Percentiles rank a stretch among this genome's conserved stretches.
These are phyloP conservation scores for Mortierella sp. DNA, from an alignment of 371 early-diverging fungal species.

Conservation along the genomic window DNA sequence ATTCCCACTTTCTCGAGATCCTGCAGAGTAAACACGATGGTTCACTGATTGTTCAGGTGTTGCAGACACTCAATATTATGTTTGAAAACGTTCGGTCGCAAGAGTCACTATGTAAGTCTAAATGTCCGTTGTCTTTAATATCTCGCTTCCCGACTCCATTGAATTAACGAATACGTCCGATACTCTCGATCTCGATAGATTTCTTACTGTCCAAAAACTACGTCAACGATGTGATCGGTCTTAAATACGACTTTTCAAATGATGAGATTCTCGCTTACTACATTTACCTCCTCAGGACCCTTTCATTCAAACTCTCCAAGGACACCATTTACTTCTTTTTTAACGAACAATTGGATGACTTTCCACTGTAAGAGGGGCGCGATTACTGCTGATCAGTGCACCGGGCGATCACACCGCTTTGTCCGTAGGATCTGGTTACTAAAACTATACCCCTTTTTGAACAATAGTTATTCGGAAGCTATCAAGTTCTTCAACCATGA, in stretches of 20 bases:
- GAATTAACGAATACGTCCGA: not conserved
- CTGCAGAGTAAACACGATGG: constrained; percentile 40
- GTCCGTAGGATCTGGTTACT: not conserved
- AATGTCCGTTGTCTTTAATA: not conserved
- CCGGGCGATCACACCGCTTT: not conserved
- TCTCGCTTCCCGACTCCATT: not conserved
- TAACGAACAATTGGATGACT: constrained; percentile 60
- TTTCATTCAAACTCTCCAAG: constrained; percentile 64
- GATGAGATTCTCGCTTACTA: constrained; percentile 71
- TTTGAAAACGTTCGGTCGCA: constrained; percentile 66
- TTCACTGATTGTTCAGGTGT: constrained; percentile 62
- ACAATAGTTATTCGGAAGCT: constrained; percentile 61
- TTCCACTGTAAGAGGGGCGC: constrained; percentile 60
- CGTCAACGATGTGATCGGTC: constrained; percentile 67
- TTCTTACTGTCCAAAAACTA: constrained; percentile 69
- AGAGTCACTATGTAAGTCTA: constrained; percentile 58
- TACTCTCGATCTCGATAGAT: constrained; percentile 35
- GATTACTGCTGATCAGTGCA: not conserved
- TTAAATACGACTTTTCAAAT: constrained; percentile 65
- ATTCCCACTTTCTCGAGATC: constrained; percentile 46
- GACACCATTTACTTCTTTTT: constrained; percentile 67
- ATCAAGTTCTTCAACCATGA: constrained; percentile 68
- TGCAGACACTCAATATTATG: constrained; percentile 73
- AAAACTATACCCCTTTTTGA: not conserved
- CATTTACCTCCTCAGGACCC: constrained; percentile 66